These are phyloP conservation scores for Schrenkiella parvula DNA, from an alignment of 345 rosid species.

Conservation along the genomic window DNA sequence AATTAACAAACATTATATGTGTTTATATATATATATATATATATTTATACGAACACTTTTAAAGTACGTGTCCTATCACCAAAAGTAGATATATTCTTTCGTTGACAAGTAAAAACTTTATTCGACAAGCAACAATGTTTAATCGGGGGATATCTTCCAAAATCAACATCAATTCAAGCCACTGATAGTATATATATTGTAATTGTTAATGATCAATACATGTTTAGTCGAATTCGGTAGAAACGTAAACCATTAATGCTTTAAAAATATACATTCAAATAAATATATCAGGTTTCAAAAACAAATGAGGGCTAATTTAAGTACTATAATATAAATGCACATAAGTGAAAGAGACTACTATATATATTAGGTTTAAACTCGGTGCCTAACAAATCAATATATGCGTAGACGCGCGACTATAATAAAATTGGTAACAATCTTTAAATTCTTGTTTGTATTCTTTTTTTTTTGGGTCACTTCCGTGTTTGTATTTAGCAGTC, in stretches of 20 bases:
- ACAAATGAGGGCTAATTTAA: neutral
- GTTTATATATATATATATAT: neutral
- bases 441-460: neutral
- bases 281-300: neutral
- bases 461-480: neutral
- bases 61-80: neutral
- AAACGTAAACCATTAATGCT: neutral
- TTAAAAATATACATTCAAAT: neutral
- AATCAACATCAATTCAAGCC: neutral
- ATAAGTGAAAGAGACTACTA: neutral
- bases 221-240: neutral
- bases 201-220: neutral
- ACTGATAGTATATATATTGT: neutral
- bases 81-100: neutral
- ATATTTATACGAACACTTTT: neutral
- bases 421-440: neutral
- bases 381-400: constrained; percentile 18
- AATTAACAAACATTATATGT: neutral
- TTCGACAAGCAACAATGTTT: constrained; percentile 17
- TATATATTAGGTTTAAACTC: neutral
- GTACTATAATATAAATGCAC: neutral
- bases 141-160: constrained; percentile 11
- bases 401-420: neutral
- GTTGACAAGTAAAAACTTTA: constrained; percentile 13
- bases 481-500: constrained; percentile 6